phyloP scores from a whole-genome alignment of 179 eudicot genomes.

The Gypsophila paniculata region DNA sequence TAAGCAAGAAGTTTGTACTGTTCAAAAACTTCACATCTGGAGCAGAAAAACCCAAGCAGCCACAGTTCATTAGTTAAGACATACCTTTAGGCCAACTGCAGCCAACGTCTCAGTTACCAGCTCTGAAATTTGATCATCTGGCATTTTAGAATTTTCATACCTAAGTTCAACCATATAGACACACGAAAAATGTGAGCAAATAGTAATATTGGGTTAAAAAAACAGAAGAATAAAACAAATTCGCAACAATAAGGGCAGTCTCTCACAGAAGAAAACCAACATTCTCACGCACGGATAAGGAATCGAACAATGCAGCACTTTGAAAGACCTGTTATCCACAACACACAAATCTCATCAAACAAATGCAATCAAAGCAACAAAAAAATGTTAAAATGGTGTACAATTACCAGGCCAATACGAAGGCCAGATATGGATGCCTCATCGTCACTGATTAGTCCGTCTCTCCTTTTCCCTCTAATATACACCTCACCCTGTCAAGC shows the following conservation, averaged over 20 bases:
- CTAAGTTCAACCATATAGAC: conserved; percentile 32
- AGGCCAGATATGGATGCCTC: conserved; percentile 69
- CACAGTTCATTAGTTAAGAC: neutral
- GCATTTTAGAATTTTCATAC: conserved; percentile 80
- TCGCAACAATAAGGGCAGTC: conserved; percentile 20
- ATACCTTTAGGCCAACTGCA: conserved; percentile 84
- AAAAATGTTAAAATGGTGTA: neutral
- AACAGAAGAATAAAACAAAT: neutral
- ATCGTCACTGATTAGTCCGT: conserved; percentile 82
- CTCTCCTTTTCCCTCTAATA: conserved; percentile 66
- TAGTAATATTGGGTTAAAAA: conserved; percentile 5
- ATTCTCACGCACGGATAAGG: conserved; percentile 89
- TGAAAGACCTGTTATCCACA: conserved; percentile 69
- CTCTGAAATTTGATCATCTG: conserved; percentile 60
- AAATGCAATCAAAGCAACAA: neutral
- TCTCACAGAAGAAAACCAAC: conserved; percentile 92
- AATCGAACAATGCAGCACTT: conserved; percentile 93
- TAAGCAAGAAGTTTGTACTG: conserved; percentile 15
- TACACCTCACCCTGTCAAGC: conserved; percentile 69
- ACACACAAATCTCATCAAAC: conserved; percentile 12
- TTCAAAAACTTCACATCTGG: neutral
- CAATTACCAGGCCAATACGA: conserved; percentile 84
- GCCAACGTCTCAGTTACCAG: conserved; percentile 82
- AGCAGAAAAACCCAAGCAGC: neutral
- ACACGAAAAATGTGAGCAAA: neutral